Evolutionary conservation across 2,329 filamentous ascomycete species (phyloP).

Genomic region (Alternaria sp.): DNA sequence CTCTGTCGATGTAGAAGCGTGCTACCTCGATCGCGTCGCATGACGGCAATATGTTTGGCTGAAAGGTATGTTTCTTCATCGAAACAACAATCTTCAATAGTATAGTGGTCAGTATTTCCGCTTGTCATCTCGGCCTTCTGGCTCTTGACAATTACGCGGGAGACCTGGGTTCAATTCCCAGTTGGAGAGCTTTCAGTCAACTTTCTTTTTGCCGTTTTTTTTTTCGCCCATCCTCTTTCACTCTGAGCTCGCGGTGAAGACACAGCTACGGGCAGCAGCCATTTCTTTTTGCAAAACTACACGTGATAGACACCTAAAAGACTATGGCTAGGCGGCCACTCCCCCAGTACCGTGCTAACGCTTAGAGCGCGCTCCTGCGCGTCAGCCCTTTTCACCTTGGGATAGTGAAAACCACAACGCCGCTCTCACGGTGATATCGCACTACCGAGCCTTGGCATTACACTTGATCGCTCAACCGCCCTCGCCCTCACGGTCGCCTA

Average conservation of each 20-base stretch:
- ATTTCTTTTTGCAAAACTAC: not conserved
- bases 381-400: not conserved
- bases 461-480: not conserved
- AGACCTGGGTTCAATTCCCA: slow-evolving; percentile 4
- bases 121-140: not conserved
- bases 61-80: not conserved
- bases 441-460: not conserved
- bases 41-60: rapidly evolving
- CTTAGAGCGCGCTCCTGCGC: not conserved
- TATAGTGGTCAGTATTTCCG: slow-evolving; percentile 5
- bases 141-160: not conserved
- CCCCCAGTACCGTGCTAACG: not conserved
- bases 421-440: not conserved
- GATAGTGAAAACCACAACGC: not conserved
- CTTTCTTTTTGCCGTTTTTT: not conserved
- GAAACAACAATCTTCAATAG: not conserved
- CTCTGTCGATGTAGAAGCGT: rapidly evolving
- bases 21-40: not conserved
- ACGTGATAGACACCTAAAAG: not conserved
- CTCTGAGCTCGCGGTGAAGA: not conserved
- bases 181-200: not conserved
- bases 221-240: not conserved
- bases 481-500: not conserved
- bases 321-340: not conserved
- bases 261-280: not conserved